A percentile compares a stretch with the other conserved stretches of the same genome.
Evolutionary conservation across 208 protist species (phyloP).

Genomic region (Leptomonas pyrrhocoris): DNA sequence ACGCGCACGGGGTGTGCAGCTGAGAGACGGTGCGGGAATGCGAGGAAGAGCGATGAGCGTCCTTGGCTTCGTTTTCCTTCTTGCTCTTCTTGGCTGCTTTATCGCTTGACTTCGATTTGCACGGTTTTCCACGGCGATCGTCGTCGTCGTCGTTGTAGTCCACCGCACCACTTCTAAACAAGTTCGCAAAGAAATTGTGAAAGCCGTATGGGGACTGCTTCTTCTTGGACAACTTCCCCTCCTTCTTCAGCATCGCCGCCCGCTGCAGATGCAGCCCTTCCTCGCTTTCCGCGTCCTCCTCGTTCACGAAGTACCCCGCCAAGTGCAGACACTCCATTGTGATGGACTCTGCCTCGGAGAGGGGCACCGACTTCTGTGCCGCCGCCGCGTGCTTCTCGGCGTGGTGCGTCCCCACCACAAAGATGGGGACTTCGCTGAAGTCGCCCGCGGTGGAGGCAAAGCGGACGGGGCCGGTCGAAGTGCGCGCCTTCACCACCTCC

Average conservation of each 20-base stretch:
- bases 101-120: conserved; percentile 7
- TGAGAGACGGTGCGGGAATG: conserved; percentile 6
- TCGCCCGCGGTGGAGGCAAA: conserved; percentile 22
- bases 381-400: conserved; percentile 29
- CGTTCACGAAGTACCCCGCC: conserved; percentile 35
- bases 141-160: not conserved
- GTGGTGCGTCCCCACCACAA: conserved; percentile 63
- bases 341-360: conserved; percentile 18
- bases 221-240: not conserved
- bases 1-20: not conserved
- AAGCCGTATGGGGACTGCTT: conserved; percentile 17
- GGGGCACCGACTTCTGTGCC: conserved; percentile 5
- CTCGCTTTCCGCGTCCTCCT: conserved; percentile 13
- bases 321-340: conserved; percentile 20
- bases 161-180: conserved; percentile 4
- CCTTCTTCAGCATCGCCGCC: not conserved
- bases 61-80: not conserved
- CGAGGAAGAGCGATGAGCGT: not conserved
- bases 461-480: conserved; percentile 12
- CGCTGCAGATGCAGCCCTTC: not conserved
- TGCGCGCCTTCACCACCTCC: conserved; percentile 43
- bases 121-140: not conserved
- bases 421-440: conserved; percentile 42
- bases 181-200: conserved; percentile 4
- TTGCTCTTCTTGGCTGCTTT: conserved; percentile 5